Percentiles rank a stretch among this genome's conserved stretches.
phyloP scores from a whole-genome alignment of 1,139 yeast species.

The Pichia sp. region DNA sequence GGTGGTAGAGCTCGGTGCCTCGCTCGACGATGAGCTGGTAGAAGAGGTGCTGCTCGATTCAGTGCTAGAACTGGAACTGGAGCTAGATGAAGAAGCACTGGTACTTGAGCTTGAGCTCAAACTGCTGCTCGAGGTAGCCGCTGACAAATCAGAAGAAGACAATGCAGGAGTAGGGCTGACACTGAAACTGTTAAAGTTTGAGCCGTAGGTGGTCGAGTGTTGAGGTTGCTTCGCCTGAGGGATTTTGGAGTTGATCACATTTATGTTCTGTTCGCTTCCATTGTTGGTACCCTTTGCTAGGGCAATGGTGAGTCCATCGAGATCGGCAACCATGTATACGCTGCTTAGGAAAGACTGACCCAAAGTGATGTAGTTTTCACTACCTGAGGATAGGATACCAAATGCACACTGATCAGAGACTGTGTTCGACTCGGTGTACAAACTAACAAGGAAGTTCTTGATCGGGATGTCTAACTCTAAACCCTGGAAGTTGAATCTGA shows the following conservation, averaged over 20 bases:
- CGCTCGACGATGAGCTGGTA: background rate
- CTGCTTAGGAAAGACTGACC: conserved; percentile 73
- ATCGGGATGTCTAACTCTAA: conserved; percentile 40
- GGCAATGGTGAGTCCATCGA: conserved; percentile 56
- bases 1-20: background rate
- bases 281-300: conserved; percentile 42
- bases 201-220: conserved; percentile 7
- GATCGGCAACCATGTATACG: conserved; percentile 73
- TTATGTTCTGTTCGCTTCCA: conserved; percentile 1
- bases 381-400: conserved; percentile 26
- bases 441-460: conserved; percentile 28
- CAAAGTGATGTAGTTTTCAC: conserved; percentile 31
- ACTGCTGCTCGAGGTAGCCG: background rate
- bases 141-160: background rate
- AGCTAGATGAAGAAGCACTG: background rate
- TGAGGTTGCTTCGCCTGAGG: conserved; percentile 10
- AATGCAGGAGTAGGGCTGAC: conserved; percentile 4
- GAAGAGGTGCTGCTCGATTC: no score
- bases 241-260: conserved; percentile 4
- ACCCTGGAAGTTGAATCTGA: conserved; percentile 45
- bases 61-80: no score
- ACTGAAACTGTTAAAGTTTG: conserved; percentile 3
- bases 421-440: conserved; percentile 6
- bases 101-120: background rate
- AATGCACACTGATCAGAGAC: conserved; percentile 14